Percentiles rank a stretch among this genome's conserved stretches.
Conservation (phyloP, 768 basidiomycete genomes). For the Lactarius tabidus region DNA sequence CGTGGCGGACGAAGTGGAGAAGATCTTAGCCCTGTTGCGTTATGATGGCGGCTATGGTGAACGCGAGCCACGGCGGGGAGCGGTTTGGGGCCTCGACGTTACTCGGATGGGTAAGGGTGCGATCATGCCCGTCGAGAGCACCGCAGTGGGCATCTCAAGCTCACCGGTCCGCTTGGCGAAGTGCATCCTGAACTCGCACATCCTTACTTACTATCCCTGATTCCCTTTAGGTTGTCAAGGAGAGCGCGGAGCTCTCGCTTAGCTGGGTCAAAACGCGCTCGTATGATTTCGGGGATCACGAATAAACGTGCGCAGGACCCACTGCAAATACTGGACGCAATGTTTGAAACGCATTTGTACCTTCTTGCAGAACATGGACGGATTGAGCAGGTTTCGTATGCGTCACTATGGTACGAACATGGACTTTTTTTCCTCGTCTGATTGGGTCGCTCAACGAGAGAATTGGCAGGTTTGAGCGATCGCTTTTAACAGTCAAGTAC, state of each 20-base stretch:
- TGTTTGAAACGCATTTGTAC: constrained; percentile 83
- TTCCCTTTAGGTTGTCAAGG: constrained; percentile 69
- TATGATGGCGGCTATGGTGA: constrained; percentile 81
- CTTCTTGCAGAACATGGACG: constrained; percentile 92
- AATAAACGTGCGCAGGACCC: too few relatives aligned
- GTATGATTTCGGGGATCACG: constrained; percentile 74
- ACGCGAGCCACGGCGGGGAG: too few relatives aligned
- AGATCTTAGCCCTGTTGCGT: constrained; percentile 73
- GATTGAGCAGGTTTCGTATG: constrained; percentile 88
- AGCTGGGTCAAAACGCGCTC: constrained; percentile 93
- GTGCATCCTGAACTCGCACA: constrained; percentile 34
- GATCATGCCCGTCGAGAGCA: too few relatives aligned
- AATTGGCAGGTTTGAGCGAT: constrained; percentile 62
- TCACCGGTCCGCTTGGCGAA: constrained; percentile 84
- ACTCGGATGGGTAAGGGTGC: too few relatives aligned
- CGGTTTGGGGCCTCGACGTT: too few relatives aligned
- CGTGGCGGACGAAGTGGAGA: constrained; percentile 69
- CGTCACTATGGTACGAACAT: constrained; percentile 66
- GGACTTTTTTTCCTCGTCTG: not conserved
- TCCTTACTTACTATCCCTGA: too few relatives aligned
- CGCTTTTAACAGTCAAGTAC: constrained; percentile 71
- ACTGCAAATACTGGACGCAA: constrained; percentile 55
- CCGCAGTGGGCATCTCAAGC: constrained; percentile 61
- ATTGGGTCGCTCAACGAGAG: not conserved
- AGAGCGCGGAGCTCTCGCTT: constrained; percentile 84